A percentile compares a stretch with the other conserved stretches of the same genome.
Evolutionary conservation across 1,139 yeast species (phyloP).

Genomic region (Hyphopichia pseudoburtonii): DNA sequence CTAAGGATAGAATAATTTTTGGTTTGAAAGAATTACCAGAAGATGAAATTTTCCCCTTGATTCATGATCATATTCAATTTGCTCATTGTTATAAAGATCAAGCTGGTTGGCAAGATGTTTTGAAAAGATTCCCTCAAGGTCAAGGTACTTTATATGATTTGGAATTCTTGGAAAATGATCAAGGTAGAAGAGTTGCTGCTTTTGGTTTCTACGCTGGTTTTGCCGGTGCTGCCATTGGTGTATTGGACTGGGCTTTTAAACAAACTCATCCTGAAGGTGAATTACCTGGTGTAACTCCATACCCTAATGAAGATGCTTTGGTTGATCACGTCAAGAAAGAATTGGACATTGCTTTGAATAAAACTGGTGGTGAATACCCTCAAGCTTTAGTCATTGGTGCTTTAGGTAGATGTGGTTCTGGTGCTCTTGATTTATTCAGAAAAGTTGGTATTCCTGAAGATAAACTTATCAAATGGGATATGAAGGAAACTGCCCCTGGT

Average conservation of each 20-base stretch:
- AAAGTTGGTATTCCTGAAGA: slow-evolving; percentile 87
- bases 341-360: slow-evolving; percentile 57
- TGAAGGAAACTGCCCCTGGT: slow-evolving; percentile 93
- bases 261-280: slow-evolving; percentile 63
- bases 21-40: slow-evolving; percentile 97
- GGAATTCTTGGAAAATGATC: slow-evolving; percentile 90
- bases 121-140: slow-evolving; percentile 86
- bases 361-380: slow-evolving; percentile 68
- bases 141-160: slow-evolving; percentile 87
- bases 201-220: slow-evolving; percentile 98
- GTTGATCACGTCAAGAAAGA: slow-evolving; percentile 67
- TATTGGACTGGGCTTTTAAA: slow-evolving; percentile 92
- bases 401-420: slow-evolving; percentile 98
- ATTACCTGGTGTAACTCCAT: slow-evolving; percentile 77
- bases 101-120: slow-evolving; percentile 94
- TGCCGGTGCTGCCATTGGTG: slow-evolving; percentile 97
- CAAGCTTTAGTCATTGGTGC: slow-evolving; percentile 92
- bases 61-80: slow-evolving; percentile 95
- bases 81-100: slow-evolving; percentile 99
- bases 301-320: slow-evolving; percentile 74
- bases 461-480: slow-evolving; percentile 90
- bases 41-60: slow-evolving; percentile 81
- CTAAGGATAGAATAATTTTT: slow-evolving; percentile 81
- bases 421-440: slow-evolving; percentile 82
- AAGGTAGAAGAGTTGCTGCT: slow-evolving; percentile 98